A percentile compares a stretch with the other conserved stretches of the same genome.
Conservation (phyloP, 1,284 basidiomycete genomes). For the Fomes fomentarius region DNA sequence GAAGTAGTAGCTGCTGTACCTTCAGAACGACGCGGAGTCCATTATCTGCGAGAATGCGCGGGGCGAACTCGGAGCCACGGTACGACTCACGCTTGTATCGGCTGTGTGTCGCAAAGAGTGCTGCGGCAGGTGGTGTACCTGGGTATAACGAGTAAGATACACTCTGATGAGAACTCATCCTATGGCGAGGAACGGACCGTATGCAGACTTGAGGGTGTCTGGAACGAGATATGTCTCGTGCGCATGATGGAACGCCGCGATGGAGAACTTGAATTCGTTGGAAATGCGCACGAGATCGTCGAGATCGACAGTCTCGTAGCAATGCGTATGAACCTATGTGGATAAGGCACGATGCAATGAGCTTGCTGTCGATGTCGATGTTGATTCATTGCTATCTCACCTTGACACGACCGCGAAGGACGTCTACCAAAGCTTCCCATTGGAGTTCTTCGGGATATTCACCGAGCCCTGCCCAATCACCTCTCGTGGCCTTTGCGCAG, state of each 20-base stretch:
- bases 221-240: conserved; percentile 87
- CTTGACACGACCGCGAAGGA: conserved; percentile 82
- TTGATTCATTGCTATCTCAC: too few species aligned
- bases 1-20: conserved; percentile 37
- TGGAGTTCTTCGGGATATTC: conserved; percentile 79
- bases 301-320: conserved; percentile 39
- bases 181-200: conserved; percentile 28
- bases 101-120: conserved; percentile 64
- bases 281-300: conserved; percentile 65
- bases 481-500: conserved; percentile 58
- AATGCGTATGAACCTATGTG: too few species aligned
- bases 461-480: conserved; percentile 62
- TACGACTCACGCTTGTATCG: conserved; percentile 87
- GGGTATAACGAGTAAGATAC: background rate
- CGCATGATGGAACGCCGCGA: conserved; percentile 88
- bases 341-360: too few species aligned
- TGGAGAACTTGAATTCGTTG: conserved; percentile 81
- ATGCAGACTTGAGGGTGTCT: conserved; percentile 74
- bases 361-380: too few species aligned
- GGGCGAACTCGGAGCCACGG: conserved; percentile 84
- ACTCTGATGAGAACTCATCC: too few species aligned
- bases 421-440: conserved; percentile 88
- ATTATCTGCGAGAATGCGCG: conserved; percentile 78
- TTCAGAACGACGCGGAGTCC: conserved; percentile 81
- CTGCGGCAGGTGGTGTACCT: conserved; percentile 66